Base-by-base conservation (phyloP, 2,329 filamentous ascomycete genomes). In the Aspergillus unguis region DNA sequence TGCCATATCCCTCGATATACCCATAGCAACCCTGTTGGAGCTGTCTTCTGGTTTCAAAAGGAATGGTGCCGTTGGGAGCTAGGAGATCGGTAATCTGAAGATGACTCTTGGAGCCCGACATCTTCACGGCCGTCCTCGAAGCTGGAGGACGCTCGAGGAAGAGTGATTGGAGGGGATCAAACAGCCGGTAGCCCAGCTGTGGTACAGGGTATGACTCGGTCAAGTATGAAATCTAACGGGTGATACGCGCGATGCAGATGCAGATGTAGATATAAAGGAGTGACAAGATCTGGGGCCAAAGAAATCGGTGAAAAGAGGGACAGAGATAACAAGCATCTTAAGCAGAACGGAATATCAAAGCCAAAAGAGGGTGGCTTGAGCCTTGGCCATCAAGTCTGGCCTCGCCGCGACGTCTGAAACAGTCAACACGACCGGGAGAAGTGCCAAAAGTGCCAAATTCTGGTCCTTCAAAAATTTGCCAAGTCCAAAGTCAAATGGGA, bases 11-110 rank as follows among this genome's bases (percentile, higher is more conserved):
- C 10, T 59, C 53, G 23, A 70, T 57, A 35, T 59, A 55, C 35
- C 63, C 53, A 49, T 65, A 57, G 38, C 69, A 71, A 41, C 62
- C 62, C 2, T 25, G 35, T 29, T 28, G 45, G 38, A 65, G 50
- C 42, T 57, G 26, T 33, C 55, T 6, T 28, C 36, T 28, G 17
- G 57, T 46, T 17, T 58, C 43, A 37, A 43, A 54, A 11, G 48
- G 32, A n/a, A 52, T 32, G 3, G 44, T 45, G 40, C 44, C 23
- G 23, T 48, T 55, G 33, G 44, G 25, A 9, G 36, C 7, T 17
- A 40, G 40, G 17, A 10, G 5, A 28, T 36, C 33, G 5, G 35
- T 45, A 9, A 38, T 25, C 17, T 36, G 33, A n/a, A 38, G 17
- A 23, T 38, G 23, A 6, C 7, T 25, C 7, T 38, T 17, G 17